Conservation (phyloP, 208 protist species). For the Trypanosoma rangeli region DNA sequence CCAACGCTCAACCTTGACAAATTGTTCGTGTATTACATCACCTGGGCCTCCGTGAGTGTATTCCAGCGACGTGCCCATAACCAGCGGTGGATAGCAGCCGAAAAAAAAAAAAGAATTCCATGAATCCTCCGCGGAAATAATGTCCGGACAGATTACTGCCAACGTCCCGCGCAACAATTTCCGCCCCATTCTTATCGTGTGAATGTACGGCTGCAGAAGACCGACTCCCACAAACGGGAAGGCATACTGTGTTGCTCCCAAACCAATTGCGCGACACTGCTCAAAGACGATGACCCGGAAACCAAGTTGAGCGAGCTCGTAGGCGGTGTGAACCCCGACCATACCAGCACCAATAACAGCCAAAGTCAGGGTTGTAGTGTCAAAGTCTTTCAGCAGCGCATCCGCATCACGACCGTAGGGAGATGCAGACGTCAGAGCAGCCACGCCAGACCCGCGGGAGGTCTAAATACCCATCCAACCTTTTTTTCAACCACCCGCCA, state of each 20-base stretch:
- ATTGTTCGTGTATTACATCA: constrained; percentile 75
- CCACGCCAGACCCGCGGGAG: background rate
- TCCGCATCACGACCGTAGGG: constrained; percentile 1
- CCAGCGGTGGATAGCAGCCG: constrained; percentile 63
- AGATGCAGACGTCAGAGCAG: background rate
- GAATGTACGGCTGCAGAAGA: constrained; percentile 60
- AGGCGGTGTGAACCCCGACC: constrained; percentile 81
- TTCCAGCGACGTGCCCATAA: constrained; percentile 51
- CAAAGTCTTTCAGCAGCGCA: constrained; percentile 37
- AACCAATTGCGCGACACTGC: constrained; percentile 36
- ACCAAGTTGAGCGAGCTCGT: constrained; percentile 79
- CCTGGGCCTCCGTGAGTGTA: constrained; percentile 43
- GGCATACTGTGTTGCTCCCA: constrained; percentile 57
- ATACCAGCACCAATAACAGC: constrained; percentile 85
- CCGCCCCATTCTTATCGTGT: constrained; percentile 27
- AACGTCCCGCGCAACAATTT: constrained; percentile 54
- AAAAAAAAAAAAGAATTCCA: constrained; percentile 67
- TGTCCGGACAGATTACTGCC: constrained; percentile 41
- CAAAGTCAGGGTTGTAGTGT: constrained; percentile 48
- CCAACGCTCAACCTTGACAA: constrained; percentile 62
- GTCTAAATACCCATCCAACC: constrained; percentile 13
- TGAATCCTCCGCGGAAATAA: constrained; percentile 54
- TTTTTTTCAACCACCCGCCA: background rate
- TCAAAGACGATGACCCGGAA: constrained; percentile 88
- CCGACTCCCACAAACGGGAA: constrained; percentile 81